Percentiles rank a stretch among this genome's conserved stretches.
Evolutionary conservation across 768 basidiomycete genomes (phyloP).

Genomic region (Neoboletus brunneissimus): DNA sequence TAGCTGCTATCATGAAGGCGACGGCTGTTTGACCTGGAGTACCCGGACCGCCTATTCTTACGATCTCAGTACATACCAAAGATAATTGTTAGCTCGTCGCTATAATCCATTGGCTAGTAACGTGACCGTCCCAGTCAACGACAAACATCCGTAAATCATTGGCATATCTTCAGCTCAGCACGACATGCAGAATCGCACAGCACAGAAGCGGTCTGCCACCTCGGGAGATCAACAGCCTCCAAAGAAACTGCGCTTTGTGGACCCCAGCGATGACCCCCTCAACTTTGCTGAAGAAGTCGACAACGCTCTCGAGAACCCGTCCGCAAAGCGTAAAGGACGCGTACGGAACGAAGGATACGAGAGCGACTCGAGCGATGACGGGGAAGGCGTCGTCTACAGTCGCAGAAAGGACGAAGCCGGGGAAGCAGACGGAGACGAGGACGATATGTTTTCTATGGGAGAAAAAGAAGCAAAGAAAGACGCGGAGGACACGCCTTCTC

Average conservation of each 20-base stretch:
- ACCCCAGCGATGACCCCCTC: conserved; percentile 69
- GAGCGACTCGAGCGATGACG: conserved; percentile 92
- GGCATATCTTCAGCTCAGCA: neutral
- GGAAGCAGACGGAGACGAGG: conserved; percentile 62
- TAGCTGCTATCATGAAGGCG: conserved; percentile 44
- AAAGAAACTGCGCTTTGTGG: conserved; percentile 75
- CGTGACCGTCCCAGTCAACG: neutral
- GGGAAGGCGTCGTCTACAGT: conserved; percentile 88
- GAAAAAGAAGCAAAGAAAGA: conserved; percentile 55
- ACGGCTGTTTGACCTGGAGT: conserved; percentile 7
- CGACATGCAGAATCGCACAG: conserved; percentile 38
- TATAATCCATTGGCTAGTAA: neutral
- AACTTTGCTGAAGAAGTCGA: conserved; percentile 81
- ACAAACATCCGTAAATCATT: conserved; percentile 25
- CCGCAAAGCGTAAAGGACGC: conserved; percentile 60
- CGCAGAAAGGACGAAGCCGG: conserved; percentile 55
- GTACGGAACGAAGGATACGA: conserved; percentile 89
- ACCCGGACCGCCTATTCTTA: neutral
- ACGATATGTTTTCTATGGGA: conserved; percentile 77
- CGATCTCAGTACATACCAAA: neutral
- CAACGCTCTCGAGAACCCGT: conserved; percentile 64
- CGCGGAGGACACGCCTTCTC: conserved; percentile 42
- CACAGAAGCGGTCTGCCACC: conserved; percentile 43
- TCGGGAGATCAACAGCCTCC: conserved; percentile 33
- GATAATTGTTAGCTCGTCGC: neutral